A percentile compares a stretch with the other conserved stretches of the same genome.
phyloP scores from a whole-genome alignment of 225 moss, liverwort and hornwort species.

The Physcomitrellopsis africana region DNA sequence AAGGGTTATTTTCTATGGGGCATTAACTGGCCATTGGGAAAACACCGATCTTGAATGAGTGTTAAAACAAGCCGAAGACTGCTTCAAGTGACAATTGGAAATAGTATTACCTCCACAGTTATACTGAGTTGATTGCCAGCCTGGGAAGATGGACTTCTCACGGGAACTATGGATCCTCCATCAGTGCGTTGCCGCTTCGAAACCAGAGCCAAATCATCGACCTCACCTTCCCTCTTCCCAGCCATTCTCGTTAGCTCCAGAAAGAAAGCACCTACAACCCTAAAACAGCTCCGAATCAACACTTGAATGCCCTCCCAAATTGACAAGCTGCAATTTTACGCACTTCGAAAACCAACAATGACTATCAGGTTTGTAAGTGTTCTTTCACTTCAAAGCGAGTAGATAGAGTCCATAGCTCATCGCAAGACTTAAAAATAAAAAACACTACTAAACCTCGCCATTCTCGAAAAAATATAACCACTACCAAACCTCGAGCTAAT shows the following conservation, averaged over 20 bases:
- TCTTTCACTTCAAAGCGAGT: neutral
- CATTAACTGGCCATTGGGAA: neutral
- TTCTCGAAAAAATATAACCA: neutral
- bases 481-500: constrained; percentile 1
- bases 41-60: neutral
- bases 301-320: neutral
- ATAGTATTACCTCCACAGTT: constrained; percentile 38
- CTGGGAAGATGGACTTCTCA: constrained; percentile 30
- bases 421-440: constrained; percentile 6
- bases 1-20: neutral
- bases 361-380: neutral
- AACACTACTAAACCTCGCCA: constrained; percentile 23
- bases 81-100: neutral
- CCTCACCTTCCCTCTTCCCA: constrained; percentile 50
- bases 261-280: constrained; percentile 8
- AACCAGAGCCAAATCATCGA: constrained; percentile 47
- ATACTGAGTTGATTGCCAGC: constrained; percentile 44
- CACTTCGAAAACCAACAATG: neutral
- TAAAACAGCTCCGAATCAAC: neutral
- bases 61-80: neutral
- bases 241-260: constrained; percentile 36
- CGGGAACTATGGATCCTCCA: constrained; percentile 46
- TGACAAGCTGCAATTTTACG: no score
- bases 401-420: neutral
- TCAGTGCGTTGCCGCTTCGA: constrained; percentile 63